These are phyloP conservation scores for Aspergillus nidulans DNA, from an alignment of 495 filamentous ascomycete genomes.

Conservation along the genomic window DNA sequence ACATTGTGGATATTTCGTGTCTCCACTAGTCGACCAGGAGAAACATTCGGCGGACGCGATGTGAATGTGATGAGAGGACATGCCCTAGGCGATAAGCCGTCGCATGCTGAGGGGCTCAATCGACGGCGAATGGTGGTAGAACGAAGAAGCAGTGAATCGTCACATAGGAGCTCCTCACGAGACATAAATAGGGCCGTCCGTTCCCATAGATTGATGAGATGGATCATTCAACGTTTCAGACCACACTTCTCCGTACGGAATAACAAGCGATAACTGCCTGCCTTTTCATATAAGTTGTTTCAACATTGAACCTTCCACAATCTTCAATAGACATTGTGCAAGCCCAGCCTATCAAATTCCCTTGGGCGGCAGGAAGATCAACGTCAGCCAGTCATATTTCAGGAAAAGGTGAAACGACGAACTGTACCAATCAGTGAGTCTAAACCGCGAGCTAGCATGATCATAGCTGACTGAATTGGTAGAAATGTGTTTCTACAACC, in stretches of 20 bases:
- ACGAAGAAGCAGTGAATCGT: conserved; percentile 17
- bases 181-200: conserved; percentile 45
- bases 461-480: conserved; percentile 32
- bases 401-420: conserved; percentile 35
- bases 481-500: conserved; percentile 59
- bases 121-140: conserved; percentile 28
- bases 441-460: conserved; percentile 19
- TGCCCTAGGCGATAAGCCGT: conserved; percentile 38
- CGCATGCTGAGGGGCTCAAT: conserved; percentile 35
- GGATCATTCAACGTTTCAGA: conserved; percentile 40
- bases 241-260: conserved; percentile 24
- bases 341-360: conserved; percentile 37
- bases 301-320: conserved; percentile 20
- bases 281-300: conserved; percentile 24
- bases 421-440: conserved; percentile 33
- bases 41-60: conserved; percentile 25
- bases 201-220: conserved; percentile 26
- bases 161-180: conserved; percentile 29
- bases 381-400: conserved; percentile 32
- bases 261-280: conserved; percentile 22
- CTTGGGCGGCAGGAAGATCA: conserved; percentile 23
- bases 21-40: conserved; percentile 40
- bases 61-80: conserved; percentile 30
- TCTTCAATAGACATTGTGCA: conserved; percentile 22
- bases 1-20: conserved; percentile 34